phyloP scores from a whole-genome alignment of 371 early-diverging fungal genomes.

The Apophysomyces ossiformis region DNA sequence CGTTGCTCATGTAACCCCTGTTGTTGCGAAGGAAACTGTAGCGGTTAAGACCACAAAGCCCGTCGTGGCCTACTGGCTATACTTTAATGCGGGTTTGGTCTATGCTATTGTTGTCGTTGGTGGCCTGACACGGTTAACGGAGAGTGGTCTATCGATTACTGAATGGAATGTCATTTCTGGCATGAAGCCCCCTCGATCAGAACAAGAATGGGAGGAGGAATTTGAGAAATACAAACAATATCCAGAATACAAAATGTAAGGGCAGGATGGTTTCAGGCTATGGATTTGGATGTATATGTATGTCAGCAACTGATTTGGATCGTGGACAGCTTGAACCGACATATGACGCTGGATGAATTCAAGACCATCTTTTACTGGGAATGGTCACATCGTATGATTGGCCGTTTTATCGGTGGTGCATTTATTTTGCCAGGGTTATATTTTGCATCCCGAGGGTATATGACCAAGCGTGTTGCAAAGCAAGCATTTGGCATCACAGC shows the following conservation, averaged over 20 bases:
- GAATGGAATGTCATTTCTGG: slow-evolving; percentile 97
- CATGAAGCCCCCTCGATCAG: slow-evolving; percentile 87
- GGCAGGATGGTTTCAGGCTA: background rate
- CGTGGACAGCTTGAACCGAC: slow-evolving; percentile 76
- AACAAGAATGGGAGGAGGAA: slow-evolving; percentile 89
- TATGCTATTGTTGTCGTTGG: slow-evolving; percentile 96
- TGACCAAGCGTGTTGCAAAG: slow-evolving; percentile 70
- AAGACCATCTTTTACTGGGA: slow-evolving; percentile 97
- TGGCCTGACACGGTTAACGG: slow-evolving; percentile 95
- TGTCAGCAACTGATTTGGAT: no score
- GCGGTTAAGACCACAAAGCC: slow-evolving; percentile 49
- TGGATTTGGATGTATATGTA: no score
- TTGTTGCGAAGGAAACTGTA: slow-evolving; percentile 15
- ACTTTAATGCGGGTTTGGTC: slow-evolving; percentile 85
- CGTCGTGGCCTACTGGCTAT: slow-evolving; percentile 92
- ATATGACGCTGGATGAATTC: slow-evolving; percentile 91
- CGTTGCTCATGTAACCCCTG: background rate
- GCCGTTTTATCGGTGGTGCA: slow-evolving; percentile 89
- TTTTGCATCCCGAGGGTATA: slow-evolving; percentile 81
- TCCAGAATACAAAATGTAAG: slow-evolving; percentile 94
- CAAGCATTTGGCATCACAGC: slow-evolving; percentile 76
- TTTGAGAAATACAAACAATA: slow-evolving; percentile 97
- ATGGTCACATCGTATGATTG: slow-evolving; percentile 95
- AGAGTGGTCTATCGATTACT: slow-evolving; percentile 94
- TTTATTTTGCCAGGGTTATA: slow-evolving; percentile 87